These are phyloP conservation scores for Lentinus tigrinus DNA, from an alignment of 768 basidiomycete species.

Conservation along the genomic window DNA sequence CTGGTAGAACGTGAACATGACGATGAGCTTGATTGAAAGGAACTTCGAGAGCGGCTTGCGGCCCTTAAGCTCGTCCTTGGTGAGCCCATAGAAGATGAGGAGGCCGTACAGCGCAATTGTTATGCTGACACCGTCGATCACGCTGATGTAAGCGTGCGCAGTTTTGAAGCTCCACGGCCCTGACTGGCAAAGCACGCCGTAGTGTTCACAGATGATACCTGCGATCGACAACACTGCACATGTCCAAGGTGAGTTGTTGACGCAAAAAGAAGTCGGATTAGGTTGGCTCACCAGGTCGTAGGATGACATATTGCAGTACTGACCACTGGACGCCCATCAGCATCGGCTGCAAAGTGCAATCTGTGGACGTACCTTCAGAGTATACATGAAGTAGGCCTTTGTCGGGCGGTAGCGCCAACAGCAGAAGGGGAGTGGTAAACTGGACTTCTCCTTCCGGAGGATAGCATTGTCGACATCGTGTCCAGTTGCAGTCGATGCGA, in stretches of 20 bases:
- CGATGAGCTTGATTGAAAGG: conserved; percentile 80
- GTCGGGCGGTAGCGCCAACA: conserved; percentile 81
- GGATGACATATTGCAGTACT: conserved; percentile 85
- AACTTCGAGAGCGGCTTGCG: conserved; percentile 83
- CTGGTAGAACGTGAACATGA: conserved; percentile 90
- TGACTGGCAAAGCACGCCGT: conserved; percentile 66
- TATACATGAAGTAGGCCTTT: conserved; percentile 89
- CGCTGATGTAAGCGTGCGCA: conserved; percentile 69
- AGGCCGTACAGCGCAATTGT: conserved; percentile 88
- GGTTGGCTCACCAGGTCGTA: conserved; percentile 50
- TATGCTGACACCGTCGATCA: conserved; percentile 79
- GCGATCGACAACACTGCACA: conserved; percentile 58
- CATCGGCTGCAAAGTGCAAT: not conserved
- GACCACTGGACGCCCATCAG: conserved; percentile 55
- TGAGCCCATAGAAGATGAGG: conserved; percentile 79
- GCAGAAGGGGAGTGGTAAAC: conserved; percentile 76
- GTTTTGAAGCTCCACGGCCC: conserved; percentile 57
- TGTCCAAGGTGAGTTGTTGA: not conserved
- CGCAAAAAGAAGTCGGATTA: not conserved
- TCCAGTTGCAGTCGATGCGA: conserved; percentile 65
- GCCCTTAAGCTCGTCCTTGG: conserved; percentile 74
- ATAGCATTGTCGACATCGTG: conserved; percentile 69
- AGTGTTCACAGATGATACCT: conserved; percentile 75
- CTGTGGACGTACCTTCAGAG: conserved; percentile 62
- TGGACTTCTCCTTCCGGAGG: conserved; percentile 73